Conservation (phyloP, 192 early-diverging fungal species). For the Entomortierella lignicola region DNA sequence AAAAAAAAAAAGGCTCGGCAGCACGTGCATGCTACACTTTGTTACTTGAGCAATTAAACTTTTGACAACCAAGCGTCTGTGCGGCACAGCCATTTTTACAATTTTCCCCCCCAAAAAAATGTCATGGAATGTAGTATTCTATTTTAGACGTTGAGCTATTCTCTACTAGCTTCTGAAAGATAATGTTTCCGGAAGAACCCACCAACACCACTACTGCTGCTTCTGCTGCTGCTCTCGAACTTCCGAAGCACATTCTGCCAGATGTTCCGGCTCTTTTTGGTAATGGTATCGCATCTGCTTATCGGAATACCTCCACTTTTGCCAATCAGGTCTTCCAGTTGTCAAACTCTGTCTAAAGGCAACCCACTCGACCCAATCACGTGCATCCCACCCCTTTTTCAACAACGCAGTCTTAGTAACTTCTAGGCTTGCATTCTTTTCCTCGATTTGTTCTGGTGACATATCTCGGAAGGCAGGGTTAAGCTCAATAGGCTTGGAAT, state of each 20-base stretch:
- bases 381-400: slow-evolving; percentile 43
- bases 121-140: too few relatives aligned
- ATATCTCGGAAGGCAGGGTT: slow-evolving; percentile 37
- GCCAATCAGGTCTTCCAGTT: slow-evolving; percentile 24
- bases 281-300: slow-evolving; percentile 49
- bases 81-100: too few relatives aligned
- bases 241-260: slow-evolving; percentile 19
- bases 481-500: slow-evolving; percentile 37
- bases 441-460: slow-evolving; percentile 12
- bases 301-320: slow-evolving; percentile 41
- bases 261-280: slow-evolving; percentile 29
- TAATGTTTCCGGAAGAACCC: too few relatives aligned
- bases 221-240: background rate
- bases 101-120: too few relatives aligned
- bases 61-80: too few relatives aligned
- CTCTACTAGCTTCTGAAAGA: too few relatives aligned
- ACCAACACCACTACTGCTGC: too few relatives aligned
- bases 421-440: slow-evolving; percentile 24
- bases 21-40: too few relatives aligned
- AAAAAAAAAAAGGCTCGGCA: too few relatives aligned
- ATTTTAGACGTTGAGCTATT: too few relatives aligned
- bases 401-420: slow-evolving; percentile 35
- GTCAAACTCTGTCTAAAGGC: slow-evolving; percentile 38
- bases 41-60: too few relatives aligned
- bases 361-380: slow-evolving; percentile 47